phyloP scores from a whole-genome alignment of 352 stramenopile genomes.

The Phytopythium chamaehyphon region DNA sequence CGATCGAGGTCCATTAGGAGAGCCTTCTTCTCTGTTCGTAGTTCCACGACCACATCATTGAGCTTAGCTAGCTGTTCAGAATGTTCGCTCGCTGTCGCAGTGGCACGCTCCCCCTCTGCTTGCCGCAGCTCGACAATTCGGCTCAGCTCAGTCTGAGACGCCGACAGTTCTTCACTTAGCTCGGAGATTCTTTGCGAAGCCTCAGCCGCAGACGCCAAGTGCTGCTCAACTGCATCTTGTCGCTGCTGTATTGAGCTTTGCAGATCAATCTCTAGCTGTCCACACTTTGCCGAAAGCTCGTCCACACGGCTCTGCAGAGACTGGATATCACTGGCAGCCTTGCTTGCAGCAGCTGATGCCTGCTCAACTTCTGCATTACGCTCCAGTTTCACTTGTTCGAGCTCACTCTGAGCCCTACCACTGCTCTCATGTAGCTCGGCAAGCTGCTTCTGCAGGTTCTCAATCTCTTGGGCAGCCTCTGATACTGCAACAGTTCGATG shows the following conservation, averaged over 20 bases:
- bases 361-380: not conserved
- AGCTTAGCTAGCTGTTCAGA: not conserved
- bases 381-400: not conserved
- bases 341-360: not conserved
- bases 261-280: too few relatives aligned
- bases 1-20: too few relatives aligned
- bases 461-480: too few relatives aligned
- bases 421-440: too few relatives aligned
- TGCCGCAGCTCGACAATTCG: conserved; percentile 5
- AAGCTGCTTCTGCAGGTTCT: too few relatives aligned
- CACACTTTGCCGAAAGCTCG: too few relatives aligned
- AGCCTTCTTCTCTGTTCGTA: too few relatives aligned
- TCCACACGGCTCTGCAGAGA: too few relatives aligned
- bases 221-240: not conserved
- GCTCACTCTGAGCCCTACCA: not conserved
- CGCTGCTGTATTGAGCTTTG: too few relatives aligned
- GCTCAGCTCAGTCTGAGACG: conserved; percentile 13
- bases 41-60: too few relatives aligned
- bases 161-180: conserved; percentile 10
- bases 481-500: too few relatives aligned
- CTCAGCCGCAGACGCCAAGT: not conserved
- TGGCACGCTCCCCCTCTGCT: conserved; percentile 9
- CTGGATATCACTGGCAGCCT: not conserved
- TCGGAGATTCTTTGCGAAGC: not conserved
- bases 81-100: conserved; percentile 8